Percentiles rank a stretch among this genome's conserved stretches.
Evolutionary conservation across 2,329 filamentous ascomycete species (phyloP).

Genomic region (Thermoascus crustaceus): DNA sequence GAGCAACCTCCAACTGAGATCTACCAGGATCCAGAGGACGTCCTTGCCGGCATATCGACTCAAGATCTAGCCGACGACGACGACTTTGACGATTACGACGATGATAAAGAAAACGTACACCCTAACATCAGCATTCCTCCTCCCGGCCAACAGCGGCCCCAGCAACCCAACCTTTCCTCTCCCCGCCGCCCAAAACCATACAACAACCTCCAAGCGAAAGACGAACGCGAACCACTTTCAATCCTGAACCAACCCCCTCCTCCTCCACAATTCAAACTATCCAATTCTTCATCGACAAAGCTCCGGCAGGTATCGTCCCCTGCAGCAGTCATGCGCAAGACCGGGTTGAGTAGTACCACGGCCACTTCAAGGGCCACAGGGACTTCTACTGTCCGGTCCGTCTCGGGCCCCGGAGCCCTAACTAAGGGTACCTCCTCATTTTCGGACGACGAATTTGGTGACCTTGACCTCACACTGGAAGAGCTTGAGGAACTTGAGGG

Average conservation of each 20-base stretch:
- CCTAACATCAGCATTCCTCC: constrained; percentile 3
- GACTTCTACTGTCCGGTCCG: too few species aligned
- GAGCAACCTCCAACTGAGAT: background rate
- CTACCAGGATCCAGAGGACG: constrained; percentile 4
- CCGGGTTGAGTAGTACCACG: too few species aligned
- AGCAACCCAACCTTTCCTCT: too few species aligned
- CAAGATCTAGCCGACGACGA: constrained; percentile 1
- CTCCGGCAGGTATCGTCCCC: background rate
- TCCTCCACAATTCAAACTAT: background rate
- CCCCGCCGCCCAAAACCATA: background rate
- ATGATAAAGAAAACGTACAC: constrained; percentile 6
- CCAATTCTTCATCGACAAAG: background rate
- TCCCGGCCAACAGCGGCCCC: background rate
- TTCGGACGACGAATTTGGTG: constrained; percentile 7
- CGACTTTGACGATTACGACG: background rate
- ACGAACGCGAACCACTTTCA: background rate
- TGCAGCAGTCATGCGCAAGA: too few species aligned
- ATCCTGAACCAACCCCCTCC: background rate
- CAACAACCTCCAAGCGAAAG: background rate
- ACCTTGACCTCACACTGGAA: constrained; percentile 6
- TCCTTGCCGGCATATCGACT: constrained; percentile 3
- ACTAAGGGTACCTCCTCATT: background rate
- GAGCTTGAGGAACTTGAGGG: constrained; percentile 6
- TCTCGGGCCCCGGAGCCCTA: too few species aligned
- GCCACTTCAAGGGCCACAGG: too few species aligned